phyloP scores from a whole-genome alignment of 768 basidiomycete species.

The Gelatoporia subvermispora region DNA sequence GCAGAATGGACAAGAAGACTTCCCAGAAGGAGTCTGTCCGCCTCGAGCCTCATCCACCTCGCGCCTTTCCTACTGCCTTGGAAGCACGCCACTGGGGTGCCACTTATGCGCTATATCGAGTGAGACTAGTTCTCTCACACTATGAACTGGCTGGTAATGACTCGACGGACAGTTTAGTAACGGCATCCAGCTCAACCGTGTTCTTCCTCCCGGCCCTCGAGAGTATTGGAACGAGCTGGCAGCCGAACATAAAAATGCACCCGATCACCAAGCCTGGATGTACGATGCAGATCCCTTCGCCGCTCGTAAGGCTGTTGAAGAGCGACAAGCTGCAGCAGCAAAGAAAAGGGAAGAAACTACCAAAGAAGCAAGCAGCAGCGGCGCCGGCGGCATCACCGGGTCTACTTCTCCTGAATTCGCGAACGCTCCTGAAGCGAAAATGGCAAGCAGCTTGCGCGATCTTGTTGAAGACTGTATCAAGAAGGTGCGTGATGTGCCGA shows the following conservation, averaged over 20 bases:
- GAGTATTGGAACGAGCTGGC: constrained; percentile 85
- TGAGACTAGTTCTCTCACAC: constrained; percentile 36
- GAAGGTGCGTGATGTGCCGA: constrained; percentile 41
- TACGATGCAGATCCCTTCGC: constrained; percentile 84
- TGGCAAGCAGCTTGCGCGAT: constrained; percentile 73
- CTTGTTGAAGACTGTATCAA: constrained; percentile 78
- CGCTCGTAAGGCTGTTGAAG: constrained; percentile 61
- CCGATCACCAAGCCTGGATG: constrained; percentile 79
- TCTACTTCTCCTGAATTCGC: constrained; percentile 33
- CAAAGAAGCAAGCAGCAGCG: too few species aligned
- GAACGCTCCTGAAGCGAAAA: constrained; percentile 70
- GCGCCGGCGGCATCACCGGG: constrained; percentile 1
- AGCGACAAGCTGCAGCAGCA: constrained; percentile 55
- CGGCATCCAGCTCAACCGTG: constrained; percentile 63
- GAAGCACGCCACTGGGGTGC: constrained; percentile 93
- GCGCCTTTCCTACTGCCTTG: constrained; percentile 57
- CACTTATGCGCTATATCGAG: constrained; percentile 81
- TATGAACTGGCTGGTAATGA: constrained; percentile 10
- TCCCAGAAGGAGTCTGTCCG: constrained; percentile 64
- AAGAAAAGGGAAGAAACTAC: constrained; percentile 35
- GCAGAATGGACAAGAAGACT: constrained; percentile 63
- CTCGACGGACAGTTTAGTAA: constrained; percentile 60
- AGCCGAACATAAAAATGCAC: constrained; percentile 59
- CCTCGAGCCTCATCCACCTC: constrained; percentile 70
- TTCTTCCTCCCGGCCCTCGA: constrained; percentile 78